These are phyloP conservation scores for Linum tenue DNA, from an alignment of 345 rosid species.

Conservation along the genomic window DNA sequence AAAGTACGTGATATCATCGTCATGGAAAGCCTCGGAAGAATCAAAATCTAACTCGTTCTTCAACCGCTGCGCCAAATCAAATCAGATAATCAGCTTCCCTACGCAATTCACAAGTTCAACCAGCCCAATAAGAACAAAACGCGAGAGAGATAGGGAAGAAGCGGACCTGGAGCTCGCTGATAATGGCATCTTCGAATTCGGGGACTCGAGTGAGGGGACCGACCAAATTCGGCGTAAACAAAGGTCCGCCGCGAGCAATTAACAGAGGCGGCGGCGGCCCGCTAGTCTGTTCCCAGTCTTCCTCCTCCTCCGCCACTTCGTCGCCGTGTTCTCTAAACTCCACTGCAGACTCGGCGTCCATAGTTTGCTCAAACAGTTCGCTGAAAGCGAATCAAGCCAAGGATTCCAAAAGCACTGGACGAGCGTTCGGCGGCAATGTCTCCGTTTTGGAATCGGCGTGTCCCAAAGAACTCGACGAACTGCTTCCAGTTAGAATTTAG, in stretches of 20 bases:
- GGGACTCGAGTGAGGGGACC: constrained; percentile 39
- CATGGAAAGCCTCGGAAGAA: constrained; percentile 11
- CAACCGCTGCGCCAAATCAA: constrained; percentile 23
- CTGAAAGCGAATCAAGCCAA: too few relatives aligned
- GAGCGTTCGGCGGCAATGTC: too few relatives aligned
- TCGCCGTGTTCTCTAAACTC: not conserved
- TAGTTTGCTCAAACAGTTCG: not conserved
- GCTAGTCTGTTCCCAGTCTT: not conserved
- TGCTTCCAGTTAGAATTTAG: too few relatives aligned
- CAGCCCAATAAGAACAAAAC: not conserved
- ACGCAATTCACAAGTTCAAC: not conserved
- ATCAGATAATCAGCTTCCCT: not conserved
- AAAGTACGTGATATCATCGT: constrained; percentile 37
- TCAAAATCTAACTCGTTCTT: constrained; percentile 26
- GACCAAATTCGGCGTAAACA: constrained; percentile 34
- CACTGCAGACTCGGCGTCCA: not conserved
- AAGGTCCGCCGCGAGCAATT: constrained; percentile 45
- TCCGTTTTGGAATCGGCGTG: too few relatives aligned
- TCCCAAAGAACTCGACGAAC: too few relatives aligned
- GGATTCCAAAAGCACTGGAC: too few relatives aligned
- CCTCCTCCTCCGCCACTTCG: not conserved
- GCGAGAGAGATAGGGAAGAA: not conserved
- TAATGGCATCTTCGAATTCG: constrained; percentile 30
- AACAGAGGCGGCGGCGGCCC: not conserved
- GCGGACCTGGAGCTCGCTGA: constrained; percentile 32